These are phyloP conservation scores for Pichia paraexigua DNA, from an alignment of 805 yeast species.

Conservation along the genomic window DNA sequence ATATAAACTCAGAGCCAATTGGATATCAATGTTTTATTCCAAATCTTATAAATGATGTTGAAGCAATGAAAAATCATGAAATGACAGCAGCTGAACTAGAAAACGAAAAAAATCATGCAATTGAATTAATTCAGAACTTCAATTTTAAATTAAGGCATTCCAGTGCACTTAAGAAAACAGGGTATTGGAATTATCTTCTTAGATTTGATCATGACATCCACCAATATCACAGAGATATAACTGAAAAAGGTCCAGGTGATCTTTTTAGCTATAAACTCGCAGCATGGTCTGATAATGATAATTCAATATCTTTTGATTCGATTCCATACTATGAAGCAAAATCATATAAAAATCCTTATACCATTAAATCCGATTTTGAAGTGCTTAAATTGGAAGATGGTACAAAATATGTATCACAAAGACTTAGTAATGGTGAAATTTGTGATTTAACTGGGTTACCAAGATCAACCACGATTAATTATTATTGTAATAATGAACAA, in stretches of 20 bases:
- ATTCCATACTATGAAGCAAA: conserved; percentile 1
- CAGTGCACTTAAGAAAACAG: conserved; percentile 6
- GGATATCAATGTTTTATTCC: conserved; percentile 3
- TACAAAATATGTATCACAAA: conserved; percentile 22
- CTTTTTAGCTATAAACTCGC: conserved; percentile 2
- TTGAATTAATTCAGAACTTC: conserved; percentile 12
- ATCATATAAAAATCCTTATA: conserved; percentile 7
- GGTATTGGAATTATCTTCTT: conserved; percentile 16
- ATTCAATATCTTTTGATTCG: background rate
- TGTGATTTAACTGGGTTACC: conserved; percentile 30
- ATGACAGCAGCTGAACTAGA: conserved; percentile 5
- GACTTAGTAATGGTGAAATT: conserved; percentile 22
- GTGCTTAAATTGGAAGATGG: conserved; percentile 19
- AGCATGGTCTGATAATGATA: conserved; percentile 6
- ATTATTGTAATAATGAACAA: conserved; percentile 20
- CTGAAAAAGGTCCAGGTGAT: background rate
- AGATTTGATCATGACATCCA: conserved; percentile 8
- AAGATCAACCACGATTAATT: conserved; percentile 21
- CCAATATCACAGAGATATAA: conserved; percentile 10
- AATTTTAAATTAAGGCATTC: background rate
- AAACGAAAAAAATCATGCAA: conserved; percentile 15
- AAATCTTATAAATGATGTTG: background rate
- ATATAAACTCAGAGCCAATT: background rate
- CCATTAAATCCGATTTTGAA: conserved; percentile 19
- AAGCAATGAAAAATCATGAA: background rate